Base-by-base conservation (phyloP, 108 stramenopile species). In the Fistulifera solaris region DNA sequence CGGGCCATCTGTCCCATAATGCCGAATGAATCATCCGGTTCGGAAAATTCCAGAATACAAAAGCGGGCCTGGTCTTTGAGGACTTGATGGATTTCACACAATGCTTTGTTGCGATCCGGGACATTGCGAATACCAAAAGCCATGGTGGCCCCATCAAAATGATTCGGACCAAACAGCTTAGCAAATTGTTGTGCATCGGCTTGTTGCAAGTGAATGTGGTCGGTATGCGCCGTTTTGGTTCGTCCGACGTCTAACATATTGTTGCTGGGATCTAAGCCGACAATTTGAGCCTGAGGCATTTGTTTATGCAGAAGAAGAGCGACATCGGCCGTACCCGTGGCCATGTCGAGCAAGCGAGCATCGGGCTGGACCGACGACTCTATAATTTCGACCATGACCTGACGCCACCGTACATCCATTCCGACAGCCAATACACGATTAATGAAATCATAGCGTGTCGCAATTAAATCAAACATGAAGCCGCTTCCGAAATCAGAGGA, bases 301-400 rank as follows among this genome's bases (percentile, higher is more conserved):
- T 60, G 65, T 49, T 72, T 60, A 16, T 83, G 73, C 21, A 89
- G 49, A 50, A 92, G 73, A 38, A 95, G 68, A 16, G 94, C 92
- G n/a, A 95, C 94, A 59, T 95, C 94, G 1, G 93, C 94, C 0
- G 93, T 94, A 14, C 93, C 93, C 1, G 94, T 95, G 25, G 90
- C 88, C 42, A 94, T 53, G 59, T 94, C 89, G 27, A 93, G 52
- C 13, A 78, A 18, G 50, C 54, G 41, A 0, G 58, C 27, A 54
- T 52, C 7, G 70, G 56, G 14, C 49, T 18, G 11, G 54, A 68
- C 31, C 54, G 52, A 35, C 6, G 3, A 3, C 6, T 35, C 31
- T 17, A 89, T 71, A 15, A 48, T 61, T 22, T 71, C 31, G 8
- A 86, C 72, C 81, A 95, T 75, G 17, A 46, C 51, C 57, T 69